Evolutionary conservation across 176 grass and related monocot species (phyloP), one percentile per base, ranked within the genome.

Genomic region (Urochloa ruziziensis): DNA sequence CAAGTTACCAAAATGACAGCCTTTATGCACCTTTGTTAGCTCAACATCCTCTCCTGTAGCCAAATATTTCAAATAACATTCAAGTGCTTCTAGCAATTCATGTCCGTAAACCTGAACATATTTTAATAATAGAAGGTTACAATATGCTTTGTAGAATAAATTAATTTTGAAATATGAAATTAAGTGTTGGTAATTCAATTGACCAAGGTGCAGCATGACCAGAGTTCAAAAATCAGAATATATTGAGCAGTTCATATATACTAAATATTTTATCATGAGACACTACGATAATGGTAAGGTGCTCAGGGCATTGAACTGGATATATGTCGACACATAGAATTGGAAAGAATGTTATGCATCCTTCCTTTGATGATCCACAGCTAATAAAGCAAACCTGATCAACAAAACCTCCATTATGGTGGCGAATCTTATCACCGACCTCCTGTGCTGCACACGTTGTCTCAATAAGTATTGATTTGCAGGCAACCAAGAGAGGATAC

Each of bases 401-500:
- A 73, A 98, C 96, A 90, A 98, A 93, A 78, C 85, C 83, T 73
- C 96, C 96, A 70, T 87, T 93, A 73, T 98, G 96, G 74, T 95
- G 93, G 54, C 96, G 93, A 68, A 98, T 98, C 90, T 98, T 95
- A 84, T 98, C 93, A 76, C 95, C 89, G 0, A 98, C 96, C 82
- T 98, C 93, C 80, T 92, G 91, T 32, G 96, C 96, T 76, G 96
- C 93, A 73, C n/a, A n/a, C 80, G 91, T 80, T 90, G 90, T 58
- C 96, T 90, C 85, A 98, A 79, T 66, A 88, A 78, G 78, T 64
- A 98, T 95, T 86, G 96, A 98, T 88, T 98, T 98, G 91, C 96
- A 98, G 27, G 93, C 96, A 75, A 98, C 96, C 72, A 98, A 83
- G n/a, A 98, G 82, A 79, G 96, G 96, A 75, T 98, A 98, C 96